Evolutionary conservation across 768 basidiomycete genomes (phyloP).

Genomic region (Cystobasidium onofrii): DNA sequence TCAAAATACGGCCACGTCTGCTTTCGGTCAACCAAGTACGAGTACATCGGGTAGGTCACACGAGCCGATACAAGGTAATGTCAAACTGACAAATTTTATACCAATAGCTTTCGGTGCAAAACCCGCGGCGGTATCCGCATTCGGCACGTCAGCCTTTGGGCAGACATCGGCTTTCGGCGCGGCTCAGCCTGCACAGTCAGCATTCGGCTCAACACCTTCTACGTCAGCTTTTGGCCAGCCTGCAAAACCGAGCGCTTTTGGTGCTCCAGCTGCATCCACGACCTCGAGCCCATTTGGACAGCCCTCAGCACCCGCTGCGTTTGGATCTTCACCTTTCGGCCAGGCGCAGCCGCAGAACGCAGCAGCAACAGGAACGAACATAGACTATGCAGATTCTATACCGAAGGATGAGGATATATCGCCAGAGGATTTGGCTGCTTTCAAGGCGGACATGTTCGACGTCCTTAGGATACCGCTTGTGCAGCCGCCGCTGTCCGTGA

Average conservation of each 20-base stretch:
- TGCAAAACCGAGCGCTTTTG: neutral
- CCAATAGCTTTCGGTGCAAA: slow-evolving; percentile 10
- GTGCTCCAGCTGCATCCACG: neutral
- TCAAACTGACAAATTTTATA: no score
- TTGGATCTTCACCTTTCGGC: slow-evolving; percentile 1
- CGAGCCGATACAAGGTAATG: no score
- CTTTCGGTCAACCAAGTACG: slow-evolving; percentile 19
- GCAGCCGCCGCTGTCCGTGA: slow-evolving; percentile 25
- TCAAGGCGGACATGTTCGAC: slow-evolving; percentile 29
- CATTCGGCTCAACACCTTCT: neutral
- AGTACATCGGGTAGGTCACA: slow-evolving; percentile 5
- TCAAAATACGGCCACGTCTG: neutral
- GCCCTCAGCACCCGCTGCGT: neutral
- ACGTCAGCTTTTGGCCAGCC: slow-evolving; percentile 10
- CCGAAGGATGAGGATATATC: slow-evolving; percentile 33
- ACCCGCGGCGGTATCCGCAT: neutral
- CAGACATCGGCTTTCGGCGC: slow-evolving; percentile 7
- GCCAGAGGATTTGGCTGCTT: slow-evolving; percentile 27
- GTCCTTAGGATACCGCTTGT: slow-evolving; percentile 14
- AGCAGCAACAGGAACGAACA: neutral
- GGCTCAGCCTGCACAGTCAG: neutral
- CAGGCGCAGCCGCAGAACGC: neutral
- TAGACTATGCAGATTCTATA: slow-evolving; percentile 17
- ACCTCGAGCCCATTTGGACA: neutral
- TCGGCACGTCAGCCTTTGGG: slow-evolving; percentile 8